Evolutionary conservation across 208 protist genomes (phyloP).

Genomic region (Acanthamoeba rhysodes): DNA sequence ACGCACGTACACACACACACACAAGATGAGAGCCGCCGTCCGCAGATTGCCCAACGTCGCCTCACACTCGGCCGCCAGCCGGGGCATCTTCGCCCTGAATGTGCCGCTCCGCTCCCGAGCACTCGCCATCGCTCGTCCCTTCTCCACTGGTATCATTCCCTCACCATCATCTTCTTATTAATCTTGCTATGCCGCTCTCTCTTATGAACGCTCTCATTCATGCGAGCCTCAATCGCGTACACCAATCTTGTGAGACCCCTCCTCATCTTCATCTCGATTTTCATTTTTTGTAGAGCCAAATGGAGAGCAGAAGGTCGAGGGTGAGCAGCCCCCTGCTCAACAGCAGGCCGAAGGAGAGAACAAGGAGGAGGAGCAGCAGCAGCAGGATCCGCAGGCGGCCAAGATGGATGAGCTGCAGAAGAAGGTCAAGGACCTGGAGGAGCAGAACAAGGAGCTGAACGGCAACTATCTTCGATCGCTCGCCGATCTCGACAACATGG

Average conservation of each 20-base stretch:
- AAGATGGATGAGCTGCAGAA: constrained; percentile 60
- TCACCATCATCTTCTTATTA: background rate
- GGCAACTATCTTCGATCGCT: constrained; percentile 33
- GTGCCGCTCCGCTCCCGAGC: background rate
- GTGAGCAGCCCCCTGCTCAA: background rate
- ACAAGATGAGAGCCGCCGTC: background rate
- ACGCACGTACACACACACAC: background rate
- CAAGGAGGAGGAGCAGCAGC: background rate
- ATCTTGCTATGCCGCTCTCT: background rate
- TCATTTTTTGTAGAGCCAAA: background rate
- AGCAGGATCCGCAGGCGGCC: background rate
- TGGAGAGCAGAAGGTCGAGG: background rate
- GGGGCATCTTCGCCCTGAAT: background rate
- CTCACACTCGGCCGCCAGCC: background rate
- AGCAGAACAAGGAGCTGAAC: constrained; percentile 40
- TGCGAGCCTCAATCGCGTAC: background rate
- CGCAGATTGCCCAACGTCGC: background rate
- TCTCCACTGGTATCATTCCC: background rate
- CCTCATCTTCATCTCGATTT: background rate
- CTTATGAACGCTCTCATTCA: no score
- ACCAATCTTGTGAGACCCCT: background rate
- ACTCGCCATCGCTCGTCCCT: background rate
- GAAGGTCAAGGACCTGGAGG: constrained; percentile 42
- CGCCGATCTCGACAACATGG: constrained; percentile 62
- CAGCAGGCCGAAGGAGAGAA: constrained; percentile 10